phyloP scores from a whole-genome alignment of 23 red algal species.

The Rhodosorus marinus region DNA sequence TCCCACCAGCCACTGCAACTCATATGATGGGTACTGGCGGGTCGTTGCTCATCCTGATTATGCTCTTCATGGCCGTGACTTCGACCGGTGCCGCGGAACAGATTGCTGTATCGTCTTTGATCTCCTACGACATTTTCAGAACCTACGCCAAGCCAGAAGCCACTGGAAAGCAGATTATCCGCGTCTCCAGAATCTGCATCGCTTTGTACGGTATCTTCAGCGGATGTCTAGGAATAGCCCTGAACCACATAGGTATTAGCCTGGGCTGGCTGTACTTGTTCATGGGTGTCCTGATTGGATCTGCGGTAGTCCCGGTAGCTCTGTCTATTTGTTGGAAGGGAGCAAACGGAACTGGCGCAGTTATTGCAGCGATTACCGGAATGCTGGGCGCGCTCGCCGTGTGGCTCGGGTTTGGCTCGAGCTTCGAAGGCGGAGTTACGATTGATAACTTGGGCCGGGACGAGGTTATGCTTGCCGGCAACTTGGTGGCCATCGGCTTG shows the following conservation, averaged over 20 bases:
- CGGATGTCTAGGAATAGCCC: conserved; percentile 45
- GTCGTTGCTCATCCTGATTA: conserved; percentile 34
- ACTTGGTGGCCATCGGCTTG: conserved; percentile 42
- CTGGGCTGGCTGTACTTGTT: conserved; percentile 46
- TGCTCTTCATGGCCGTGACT: conserved; percentile 77
- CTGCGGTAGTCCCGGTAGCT: conserved; percentile 43
- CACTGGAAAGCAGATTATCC: conserved; percentile 24
- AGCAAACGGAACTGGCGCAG: conserved; percentile 13
- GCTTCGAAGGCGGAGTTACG: conserved; percentile 6
- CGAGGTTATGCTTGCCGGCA: conserved; percentile 38
- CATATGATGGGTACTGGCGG: conserved; percentile 42
- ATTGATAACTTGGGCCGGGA: conserved; percentile 20
- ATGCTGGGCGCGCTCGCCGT: conserved; percentile 11
- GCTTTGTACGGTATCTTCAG: conserved; percentile 40
- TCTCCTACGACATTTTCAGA: conserved; percentile 54
- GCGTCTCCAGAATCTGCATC: conserved; percentile 40
- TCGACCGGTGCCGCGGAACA: conserved; percentile 56
- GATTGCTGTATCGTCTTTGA: conserved; percentile 41
- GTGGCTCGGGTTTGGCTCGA: conserved; percentile 39
- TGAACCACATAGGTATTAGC: conserved; percentile 36
- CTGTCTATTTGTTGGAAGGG: conserved; percentile 30
- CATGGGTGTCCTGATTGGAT: conserved; percentile 61
- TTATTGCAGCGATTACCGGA: conserved; percentile 16
- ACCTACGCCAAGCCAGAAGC: conserved; percentile 42
- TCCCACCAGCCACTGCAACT: conserved; percentile 39